Percentiles rank a stretch among this genome's conserved stretches.
These are phyloP conservation scores for Saxophila tyrrhenica DNA, from an alignment of 495 filamentous ascomycete genomes.

Conservation along the genomic window DNA sequence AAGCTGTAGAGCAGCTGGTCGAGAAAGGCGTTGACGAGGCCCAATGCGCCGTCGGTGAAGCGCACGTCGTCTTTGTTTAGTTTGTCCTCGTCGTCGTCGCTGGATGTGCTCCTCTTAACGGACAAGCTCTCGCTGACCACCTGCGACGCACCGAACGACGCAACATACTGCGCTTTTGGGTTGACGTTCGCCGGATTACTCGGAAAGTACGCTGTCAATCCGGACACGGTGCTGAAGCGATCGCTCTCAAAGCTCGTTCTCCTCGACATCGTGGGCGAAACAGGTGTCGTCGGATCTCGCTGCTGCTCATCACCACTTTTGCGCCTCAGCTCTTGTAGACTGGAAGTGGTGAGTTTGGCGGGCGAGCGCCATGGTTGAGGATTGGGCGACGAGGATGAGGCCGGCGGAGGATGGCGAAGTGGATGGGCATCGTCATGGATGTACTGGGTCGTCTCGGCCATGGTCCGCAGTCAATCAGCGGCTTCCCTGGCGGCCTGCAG, in stretches of 20 bases:
- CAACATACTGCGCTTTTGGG: conserved; percentile 80
- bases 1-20: conserved; percentile 89
- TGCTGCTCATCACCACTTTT: background rate
- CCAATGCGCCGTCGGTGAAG: conserved; percentile 64
- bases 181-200: conserved; percentile 53
- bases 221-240: background rate
- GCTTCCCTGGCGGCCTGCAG: background rate
- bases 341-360: background rate
- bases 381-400: background rate
- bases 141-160: conserved; percentile 76
- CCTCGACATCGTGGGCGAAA: background rate
- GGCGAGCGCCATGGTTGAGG: background rate
- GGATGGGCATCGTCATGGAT: background rate
- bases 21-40: conserved; percentile 81
- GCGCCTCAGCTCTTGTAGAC: background rate
- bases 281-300: background rate
- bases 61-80: conserved; percentile 41
- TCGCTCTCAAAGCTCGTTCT: background rate
- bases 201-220: background rate
- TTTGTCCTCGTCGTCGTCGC: conserved; percentile 52
- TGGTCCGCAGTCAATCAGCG: background rate
- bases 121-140: conserved; percentile 85
- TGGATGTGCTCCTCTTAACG: conserved; percentile 47
- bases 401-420: background rate
- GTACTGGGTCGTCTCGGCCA: background rate